Evolutionary conservation across 371 early-diverging fungal species (phyloP), one percentile per base, ranked within the genome.

Genomic region (Rhizopus stolonifer): DNA sequence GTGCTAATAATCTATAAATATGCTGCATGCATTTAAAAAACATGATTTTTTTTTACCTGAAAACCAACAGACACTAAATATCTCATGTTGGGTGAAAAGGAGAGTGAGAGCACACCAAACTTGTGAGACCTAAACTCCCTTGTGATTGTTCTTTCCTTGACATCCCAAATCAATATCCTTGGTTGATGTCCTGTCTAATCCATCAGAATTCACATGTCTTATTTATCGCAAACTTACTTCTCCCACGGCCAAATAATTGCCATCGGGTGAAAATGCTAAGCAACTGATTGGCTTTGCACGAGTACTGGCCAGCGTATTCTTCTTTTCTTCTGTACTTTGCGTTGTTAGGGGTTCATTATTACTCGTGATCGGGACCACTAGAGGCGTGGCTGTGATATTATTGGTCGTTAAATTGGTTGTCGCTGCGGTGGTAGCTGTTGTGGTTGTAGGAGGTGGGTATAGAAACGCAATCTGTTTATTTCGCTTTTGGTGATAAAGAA

Each of bases 1-100:
- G 60, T 91, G 91, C 86, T 90, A 71, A 14, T 21, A 19, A 43
- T 33, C 32, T 48, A 43, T 43, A 6, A n/a, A 14, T 36, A 36
- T 36, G 15, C 6, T 9, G 6, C 29, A n/a, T 2, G 1, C 15
- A 17, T 26, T 29, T 46, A 23, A 25, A 17, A 24, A 25, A 26
- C 26, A 25, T 29, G 11, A 9, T 9, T 29, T 15, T 2, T 21
- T 9, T 25, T 24, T 79, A 87, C 89, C 78, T 87, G 88, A 63
- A 85, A 84, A n/a, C 93, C 93, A 32, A 90, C 67, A 4, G 93
- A 91, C 5, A 91, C 89, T 4, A 93, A 59, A 56, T 77, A 80
- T 49, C 83, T 78, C 59, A 70, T 73, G 64, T 88, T 86, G 5
- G 93, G 90, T 0, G 90, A 87, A 58, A 93, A 92, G 13, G 73